Evolutionary conservation across 176 grass and related monocot species (phyloP).

Genomic region (Carex pumila): DNA sequence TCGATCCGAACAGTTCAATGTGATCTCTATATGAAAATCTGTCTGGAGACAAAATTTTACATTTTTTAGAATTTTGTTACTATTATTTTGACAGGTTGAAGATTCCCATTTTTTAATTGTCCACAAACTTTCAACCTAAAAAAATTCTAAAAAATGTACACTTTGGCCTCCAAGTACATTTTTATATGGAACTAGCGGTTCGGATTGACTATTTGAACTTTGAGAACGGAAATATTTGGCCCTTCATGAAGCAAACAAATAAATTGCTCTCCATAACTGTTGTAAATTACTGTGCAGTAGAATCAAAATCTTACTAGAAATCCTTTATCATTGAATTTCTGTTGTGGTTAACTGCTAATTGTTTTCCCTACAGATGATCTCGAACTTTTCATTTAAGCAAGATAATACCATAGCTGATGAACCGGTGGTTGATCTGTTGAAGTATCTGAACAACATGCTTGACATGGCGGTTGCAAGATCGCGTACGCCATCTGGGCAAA

Average conservation of each 20-base stretch:
- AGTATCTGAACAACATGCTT: slow-evolving; percentile 72
- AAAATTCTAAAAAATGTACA: too few relatives aligned
- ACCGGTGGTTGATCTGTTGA: slow-evolving; percentile 85
- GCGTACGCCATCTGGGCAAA: slow-evolving; percentile 74
- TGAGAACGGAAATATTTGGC: too few relatives aligned
- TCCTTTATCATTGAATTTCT: not conserved
- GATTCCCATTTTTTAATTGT: too few relatives aligned
- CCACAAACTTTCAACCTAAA: too few relatives aligned
- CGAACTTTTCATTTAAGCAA: slow-evolving; percentile 88
- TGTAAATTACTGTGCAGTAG: not conserved
- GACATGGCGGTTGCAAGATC: slow-evolving; percentile 57
- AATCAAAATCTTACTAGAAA: not conserved
- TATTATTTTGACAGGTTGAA: too few relatives aligned
- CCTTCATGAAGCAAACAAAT: not conserved
- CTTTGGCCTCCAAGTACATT: too few relatives aligned
- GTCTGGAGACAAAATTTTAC: too few relatives aligned
- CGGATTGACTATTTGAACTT: too few relatives aligned
- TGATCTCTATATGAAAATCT: too few relatives aligned
- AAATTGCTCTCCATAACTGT: not conserved
- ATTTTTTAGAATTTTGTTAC: too few relatives aligned
- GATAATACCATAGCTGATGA: slow-evolving; percentile 84
- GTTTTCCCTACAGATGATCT: slow-evolving; percentile 58
- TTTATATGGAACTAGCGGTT: too few relatives aligned
- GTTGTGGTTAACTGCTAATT: not conserved
- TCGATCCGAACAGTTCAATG: too few relatives aligned